Evolutionary conservation across 2,329 filamentous ascomycete species (phyloP).

Genomic region (Colletotrichum neosansevieriae): DNA sequence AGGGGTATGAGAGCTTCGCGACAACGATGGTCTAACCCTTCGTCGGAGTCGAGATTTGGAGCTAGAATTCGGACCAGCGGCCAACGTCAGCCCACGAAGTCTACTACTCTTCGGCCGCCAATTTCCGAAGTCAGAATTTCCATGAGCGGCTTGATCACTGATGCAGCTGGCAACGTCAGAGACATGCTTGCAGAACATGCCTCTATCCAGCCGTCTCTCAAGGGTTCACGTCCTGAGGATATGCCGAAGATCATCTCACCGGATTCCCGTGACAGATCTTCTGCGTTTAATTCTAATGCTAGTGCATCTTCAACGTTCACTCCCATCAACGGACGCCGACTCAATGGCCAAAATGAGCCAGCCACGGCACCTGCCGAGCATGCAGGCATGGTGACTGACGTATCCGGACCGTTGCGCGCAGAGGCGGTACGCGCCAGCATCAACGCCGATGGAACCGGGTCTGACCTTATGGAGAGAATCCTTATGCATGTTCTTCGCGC

Average conservation of each 20-base stretch:
- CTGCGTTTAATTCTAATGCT: background rate
- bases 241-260: background rate
- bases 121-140: background rate
- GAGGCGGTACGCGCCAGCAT: conserved; percentile 24
- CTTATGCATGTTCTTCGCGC: conserved; percentile 55
- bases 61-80: background rate
- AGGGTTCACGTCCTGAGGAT: conserved; percentile 10
- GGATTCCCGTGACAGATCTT: background rate
- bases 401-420: background rate
- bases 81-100: background rate
- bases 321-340: background rate
- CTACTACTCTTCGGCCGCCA: background rate
- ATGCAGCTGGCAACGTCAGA: conserved; percentile 21
- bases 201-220: conserved; percentile 12
- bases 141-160: conserved; percentile 27
- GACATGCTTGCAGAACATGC: conserved; percentile 32
- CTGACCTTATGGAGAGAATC: conserved; percentile 23
- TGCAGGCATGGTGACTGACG: background rate
- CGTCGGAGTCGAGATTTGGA: conserved; percentile 11
- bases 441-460: background rate
- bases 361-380: background rate
- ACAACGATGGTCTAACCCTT: background rate
- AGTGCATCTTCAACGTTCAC: background rate
- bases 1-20: conserved; percentile 9
- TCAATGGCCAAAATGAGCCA: background rate